phyloP scores from a whole-genome alignment of 192 early-diverging fungal genomes.

The Geosiphon pyriformis region DNA sequence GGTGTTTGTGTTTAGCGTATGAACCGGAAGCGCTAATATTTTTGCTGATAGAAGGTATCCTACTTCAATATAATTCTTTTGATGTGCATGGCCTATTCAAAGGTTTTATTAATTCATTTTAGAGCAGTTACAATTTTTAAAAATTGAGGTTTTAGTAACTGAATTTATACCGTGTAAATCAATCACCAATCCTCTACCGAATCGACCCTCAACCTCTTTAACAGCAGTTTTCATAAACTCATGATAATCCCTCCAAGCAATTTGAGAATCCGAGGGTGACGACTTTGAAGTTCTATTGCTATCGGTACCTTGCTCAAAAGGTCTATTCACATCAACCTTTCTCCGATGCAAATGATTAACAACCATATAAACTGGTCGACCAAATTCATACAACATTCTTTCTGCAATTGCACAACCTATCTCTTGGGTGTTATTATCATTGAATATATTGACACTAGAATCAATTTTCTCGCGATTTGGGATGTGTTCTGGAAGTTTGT shows the following conservation, averaged over 20 bases:
- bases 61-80: constrained; percentile 9
- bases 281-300: background rate
- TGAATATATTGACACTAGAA: background rate
- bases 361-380: background rate
- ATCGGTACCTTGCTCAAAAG: constrained; percentile 6
- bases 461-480: background rate
- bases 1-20: background rate
- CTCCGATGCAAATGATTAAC: background rate
- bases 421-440: constrained; percentile 9
- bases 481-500: background rate
- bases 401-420: background rate
- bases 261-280: background rate
- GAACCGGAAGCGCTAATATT: background rate
- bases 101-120: background rate
- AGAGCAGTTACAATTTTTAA: too few species aligned
- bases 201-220: constrained; percentile 2
- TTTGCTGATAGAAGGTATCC: constrained; percentile 2
- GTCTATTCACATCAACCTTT: constrained; percentile 1
- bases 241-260: constrained; percentile 10
- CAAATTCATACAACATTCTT: background rate
- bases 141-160: background rate
- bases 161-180: constrained; percentile 4
- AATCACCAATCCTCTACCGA: constrained; percentile 5
- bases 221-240: constrained; percentile 12
- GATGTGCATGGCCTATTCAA: constrained; percentile 6